Base-by-base conservation (phyloP, 371 early-diverging fungal genomes). In the Basidiobolus heterosporus region DNA sequence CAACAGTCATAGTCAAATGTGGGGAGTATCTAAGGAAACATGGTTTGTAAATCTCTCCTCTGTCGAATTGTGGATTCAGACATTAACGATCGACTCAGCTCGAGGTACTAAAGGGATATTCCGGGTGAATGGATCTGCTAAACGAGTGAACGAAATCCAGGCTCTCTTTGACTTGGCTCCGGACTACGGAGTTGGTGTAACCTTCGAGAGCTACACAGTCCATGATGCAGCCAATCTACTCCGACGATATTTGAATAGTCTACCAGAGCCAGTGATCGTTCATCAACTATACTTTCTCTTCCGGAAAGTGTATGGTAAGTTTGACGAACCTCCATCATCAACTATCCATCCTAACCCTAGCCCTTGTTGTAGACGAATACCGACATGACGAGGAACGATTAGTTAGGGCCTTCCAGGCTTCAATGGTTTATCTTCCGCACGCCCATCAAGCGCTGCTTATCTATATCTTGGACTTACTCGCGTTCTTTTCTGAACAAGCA, bases 181-280 rank as follows among this genome's bases (percentile, higher is more conserved):
- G 15, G 62, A 60, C 2, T 75, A 70, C 46, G 75, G 75, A 13
- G 51, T 62, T 8, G 55, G 61, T 23, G 47, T 73, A 16, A 67
- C 68, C 47, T 75, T 75, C 73, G 50, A 57, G 23, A 38, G 17
- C 4, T 77, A 64, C 58, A 71, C 70, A 6, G 71, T 72, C 9
- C 74, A 73, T 49, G 78, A 78, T 57, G 78, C 75, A 30, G 74
- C 76, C 9, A 73, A 70, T 54, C 64, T 75, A n/a, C 59, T 78
- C 51, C 66, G 72, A 9, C 64, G 78, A 41, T 78, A 69, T 48
- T 58, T 78, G n/a, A 75, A 74, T 47, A 61, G 68, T 50, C 55
- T 78, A 14, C 76, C 75, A 35, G 70, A 73, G 24, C 72, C 76
- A 14, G 67, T 78, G 38, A 73, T 78, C 47, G 59, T 66, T 2